A percentile compares a stretch with the other conserved stretches of the same genome.
These are phyloP conservation scores for Cryptococcus neoformans DNA, from an alignment of 1,284 basidiomycete genomes.

Conservation along the genomic window DNA sequence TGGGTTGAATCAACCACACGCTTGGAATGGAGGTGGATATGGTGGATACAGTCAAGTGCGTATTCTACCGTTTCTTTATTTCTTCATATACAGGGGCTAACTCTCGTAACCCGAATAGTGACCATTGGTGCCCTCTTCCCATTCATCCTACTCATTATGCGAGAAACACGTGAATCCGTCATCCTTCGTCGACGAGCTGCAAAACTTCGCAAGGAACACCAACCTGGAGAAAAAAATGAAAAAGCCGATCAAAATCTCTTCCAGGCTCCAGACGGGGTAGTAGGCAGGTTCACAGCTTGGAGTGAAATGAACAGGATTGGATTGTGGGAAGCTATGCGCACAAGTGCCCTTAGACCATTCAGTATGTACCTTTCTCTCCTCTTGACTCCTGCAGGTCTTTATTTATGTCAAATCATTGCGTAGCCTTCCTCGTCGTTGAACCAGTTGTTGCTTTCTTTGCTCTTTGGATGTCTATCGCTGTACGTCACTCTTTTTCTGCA, in stretches of 20 bases:
- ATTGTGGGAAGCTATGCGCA: constrained; percentile 33
- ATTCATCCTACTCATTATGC: constrained; percentile 33
- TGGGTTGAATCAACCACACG: constrained; percentile 64
- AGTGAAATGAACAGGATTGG: constrained; percentile 43
- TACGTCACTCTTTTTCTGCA: constrained; percentile 11
- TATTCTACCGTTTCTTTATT: neutral
- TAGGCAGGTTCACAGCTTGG: constrained; percentile 44
- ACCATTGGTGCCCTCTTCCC: constrained; percentile 32
- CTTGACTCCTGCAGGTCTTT: neutral
- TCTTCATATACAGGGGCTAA: too few species aligned
- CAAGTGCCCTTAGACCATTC: constrained; percentile 35
- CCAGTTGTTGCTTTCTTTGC: constrained; percentile 71
- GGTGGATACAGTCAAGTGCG: constrained; percentile 68
- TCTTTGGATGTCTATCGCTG: constrained; percentile 66
- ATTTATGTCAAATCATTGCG: neutral
- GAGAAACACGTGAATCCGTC: constrained; percentile 45
- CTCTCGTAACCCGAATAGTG: too few species aligned
- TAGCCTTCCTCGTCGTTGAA: constrained; percentile 67
- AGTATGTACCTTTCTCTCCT: constrained; percentile 18
- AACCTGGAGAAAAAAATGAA: constrained; percentile 15
- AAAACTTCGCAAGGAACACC: constrained; percentile 34
- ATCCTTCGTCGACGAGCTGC: constrained; percentile 39
- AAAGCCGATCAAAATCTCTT: too few species aligned
- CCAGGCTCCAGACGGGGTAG: constrained; percentile 7
- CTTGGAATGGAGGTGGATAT: constrained; percentile 74